A percentile compares a stretch with the other conserved stretches of the same genome.
Conservation (phyloP, 768 basidiomycete genomes). For the Pulveroboletus sp. region DNA sequence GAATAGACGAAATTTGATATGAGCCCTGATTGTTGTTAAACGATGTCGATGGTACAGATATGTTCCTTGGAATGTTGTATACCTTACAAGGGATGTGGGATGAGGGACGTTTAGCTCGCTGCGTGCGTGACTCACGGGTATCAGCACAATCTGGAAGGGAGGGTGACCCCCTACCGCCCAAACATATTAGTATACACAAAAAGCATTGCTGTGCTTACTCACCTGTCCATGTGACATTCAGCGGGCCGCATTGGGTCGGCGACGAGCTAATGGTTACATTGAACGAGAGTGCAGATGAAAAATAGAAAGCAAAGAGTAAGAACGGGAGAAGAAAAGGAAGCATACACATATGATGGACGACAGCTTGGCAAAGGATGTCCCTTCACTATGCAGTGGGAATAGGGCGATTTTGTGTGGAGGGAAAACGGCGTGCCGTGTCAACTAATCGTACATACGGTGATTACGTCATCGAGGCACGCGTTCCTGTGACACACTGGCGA, state of each 20-base stretch:
- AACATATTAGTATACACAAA: background rate
- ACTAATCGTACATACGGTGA: too few species aligned
- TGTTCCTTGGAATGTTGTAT: constrained; percentile 51
- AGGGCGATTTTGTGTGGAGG: too few species aligned
- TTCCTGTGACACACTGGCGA: too few species aligned
- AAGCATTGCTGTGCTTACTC: constrained; percentile 13
- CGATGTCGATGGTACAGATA: constrained; percentile 53
- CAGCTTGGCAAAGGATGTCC: constrained; percentile 4
- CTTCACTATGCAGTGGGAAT: background rate
- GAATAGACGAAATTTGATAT: constrained; percentile 44
- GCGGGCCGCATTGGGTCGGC: constrained; percentile 59
- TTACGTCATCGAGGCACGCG: too few species aligned
- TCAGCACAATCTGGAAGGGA: constrained; percentile 48
- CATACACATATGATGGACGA: constrained; percentile 25
- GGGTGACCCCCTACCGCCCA: constrained; percentile 48
- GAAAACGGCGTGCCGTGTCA: too few species aligned
- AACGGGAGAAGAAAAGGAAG: constrained; percentile 21
- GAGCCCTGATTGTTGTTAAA: constrained; percentile 54
- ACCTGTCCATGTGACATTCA: constrained; percentile 67
- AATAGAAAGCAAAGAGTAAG: constrained; percentile 22
- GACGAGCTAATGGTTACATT: constrained; percentile 48
- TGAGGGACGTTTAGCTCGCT: background rate
- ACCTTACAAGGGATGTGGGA: constrained; percentile 36
- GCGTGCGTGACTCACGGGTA: constrained; percentile 43
- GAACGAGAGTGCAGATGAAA: constrained; percentile 29